Evolutionary conservation across 129 eudicot species (phyloP).

Genomic region (Mikania micrantha): DNA sequence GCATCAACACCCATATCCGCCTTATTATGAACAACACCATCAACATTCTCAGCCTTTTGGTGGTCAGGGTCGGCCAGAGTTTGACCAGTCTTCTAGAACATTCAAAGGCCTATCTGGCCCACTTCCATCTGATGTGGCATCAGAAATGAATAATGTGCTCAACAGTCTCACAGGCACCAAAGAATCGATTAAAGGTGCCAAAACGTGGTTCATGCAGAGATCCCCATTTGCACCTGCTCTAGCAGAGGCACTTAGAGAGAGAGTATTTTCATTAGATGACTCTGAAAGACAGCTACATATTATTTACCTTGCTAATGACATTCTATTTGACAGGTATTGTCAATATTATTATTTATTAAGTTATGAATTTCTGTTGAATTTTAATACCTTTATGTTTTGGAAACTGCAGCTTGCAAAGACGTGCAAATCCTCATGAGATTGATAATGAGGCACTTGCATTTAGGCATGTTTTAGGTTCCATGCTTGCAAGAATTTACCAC

Average conservation of each 20-base stretch:
- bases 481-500: conserved; percentile 88
- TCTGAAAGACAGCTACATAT: conserved; percentile 92
- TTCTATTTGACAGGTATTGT: conserved; percentile 84
- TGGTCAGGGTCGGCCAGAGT: conserved; percentile 68
- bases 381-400: conserved; percentile 12
- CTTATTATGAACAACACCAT: conserved; percentile 67
- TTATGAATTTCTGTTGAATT: background rate
- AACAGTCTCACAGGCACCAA: conserved; percentile 85
- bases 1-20: conserved; percentile 79
- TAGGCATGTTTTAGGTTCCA: conserved; percentile 88
- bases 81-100: conserved; percentile 58
- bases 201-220: conserved; percentile 98
- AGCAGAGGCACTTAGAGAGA: conserved; percentile 87
- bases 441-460: conserved; percentile 98
- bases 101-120: conserved; percentile 76
- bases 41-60: conserved; percentile 63
- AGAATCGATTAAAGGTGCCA: conserved; percentile 93
- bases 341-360: background rate
- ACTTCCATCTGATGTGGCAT: conserved; percentile 90
- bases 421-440: conserved; percentile 71
- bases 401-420: conserved; percentile 90
- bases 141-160: conserved; percentile 79
- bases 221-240: conserved; percentile 78
- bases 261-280: conserved; percentile 72
- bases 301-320: conserved; percentile 90